Conservation (phyloP, 495 filamentous ascomycete species). For the Lophium mytilinum region DNA sequence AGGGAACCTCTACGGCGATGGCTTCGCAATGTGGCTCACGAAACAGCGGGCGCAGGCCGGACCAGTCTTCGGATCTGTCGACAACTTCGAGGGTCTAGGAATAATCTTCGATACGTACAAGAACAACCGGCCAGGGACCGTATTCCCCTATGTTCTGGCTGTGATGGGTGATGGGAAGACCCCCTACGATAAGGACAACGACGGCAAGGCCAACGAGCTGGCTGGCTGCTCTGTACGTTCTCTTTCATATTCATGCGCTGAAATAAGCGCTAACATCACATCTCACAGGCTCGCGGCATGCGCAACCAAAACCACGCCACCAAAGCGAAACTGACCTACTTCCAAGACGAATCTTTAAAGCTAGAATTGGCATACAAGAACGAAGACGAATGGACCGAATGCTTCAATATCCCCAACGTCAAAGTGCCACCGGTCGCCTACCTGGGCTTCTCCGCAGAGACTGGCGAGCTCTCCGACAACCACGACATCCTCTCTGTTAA, state of each 20-base stretch:
- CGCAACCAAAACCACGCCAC: conserved; percentile 70
- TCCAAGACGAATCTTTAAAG: conserved; percentile 87
- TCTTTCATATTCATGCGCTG: not conserved
- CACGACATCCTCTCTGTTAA: conserved; percentile 90
- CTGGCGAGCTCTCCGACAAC: conserved; percentile 93
- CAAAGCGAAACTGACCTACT: conserved; percentile 85
- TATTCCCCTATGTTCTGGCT: conserved; percentile 98
- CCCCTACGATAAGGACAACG: conserved; percentile 84
- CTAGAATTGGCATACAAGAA: conserved; percentile 90
- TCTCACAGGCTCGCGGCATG: conserved; percentile 69
- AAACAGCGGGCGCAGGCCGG: conserved; percentile 78
- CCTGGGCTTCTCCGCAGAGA: conserved; percentile 91
- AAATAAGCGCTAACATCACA: not conserved
- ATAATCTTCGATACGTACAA: conserved; percentile 99
- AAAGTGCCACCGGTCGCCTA: conserved; percentile 86
- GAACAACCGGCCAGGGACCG: conserved; percentile 91
- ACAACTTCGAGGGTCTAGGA: conserved; percentile 90
- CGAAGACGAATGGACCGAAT: conserved; percentile 79
- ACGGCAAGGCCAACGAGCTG: conserved; percentile 88
- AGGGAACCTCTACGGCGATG: conserved; percentile 88
- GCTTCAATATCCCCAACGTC: conserved; percentile 64
- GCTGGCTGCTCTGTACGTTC: conserved; percentile 77
- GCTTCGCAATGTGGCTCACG: conserved; percentile 97
- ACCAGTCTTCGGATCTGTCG: conserved; percentile 78
- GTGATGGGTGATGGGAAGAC: conserved; percentile 92